Percentiles rank a stretch among this genome's conserved stretches.
Conservation (phyloP, 1,284 basidiomycete genomes). For the Neonothopanus nambi region DNA sequence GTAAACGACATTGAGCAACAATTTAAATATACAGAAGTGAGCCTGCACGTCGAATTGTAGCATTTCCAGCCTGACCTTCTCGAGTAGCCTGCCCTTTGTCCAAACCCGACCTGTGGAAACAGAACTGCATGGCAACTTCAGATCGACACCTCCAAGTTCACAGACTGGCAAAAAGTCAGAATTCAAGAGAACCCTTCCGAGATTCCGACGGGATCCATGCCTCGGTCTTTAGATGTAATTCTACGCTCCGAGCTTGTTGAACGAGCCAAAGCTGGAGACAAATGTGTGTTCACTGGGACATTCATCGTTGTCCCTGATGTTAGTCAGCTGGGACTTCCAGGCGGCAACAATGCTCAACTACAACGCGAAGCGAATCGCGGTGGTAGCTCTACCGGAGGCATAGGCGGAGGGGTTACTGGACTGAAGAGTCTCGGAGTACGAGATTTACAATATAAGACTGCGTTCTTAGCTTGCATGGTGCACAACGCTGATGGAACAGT, state of each 20-base stretch:
- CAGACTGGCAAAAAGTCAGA: slow-evolving; percentile 99
- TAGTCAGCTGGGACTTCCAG: slow-evolving; percentile 92
- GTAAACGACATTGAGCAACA: slow-evolving; percentile 98
- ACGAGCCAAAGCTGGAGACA: slow-evolving; percentile 97
- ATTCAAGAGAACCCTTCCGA: slow-evolving; percentile 99
- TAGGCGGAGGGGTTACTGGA: slow-evolving; percentile 91
- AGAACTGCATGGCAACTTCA: slow-evolving; percentile 90
- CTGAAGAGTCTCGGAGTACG: slow-evolving; percentile 93
- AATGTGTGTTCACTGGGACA: slow-evolving; percentile 96
- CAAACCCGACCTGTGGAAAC: slow-evolving; percentile 92
- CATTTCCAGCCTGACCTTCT: neutral
- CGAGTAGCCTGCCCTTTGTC: slow-evolving; percentile 85
- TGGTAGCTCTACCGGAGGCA: slow-evolving; percentile 65
- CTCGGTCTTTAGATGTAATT: slow-evolving; percentile 94
- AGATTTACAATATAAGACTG: slow-evolving; percentile 97
- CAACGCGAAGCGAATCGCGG: slow-evolving; percentile 82
- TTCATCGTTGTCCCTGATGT: slow-evolving; percentile 99
- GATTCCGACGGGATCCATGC: slow-evolving; percentile 98
- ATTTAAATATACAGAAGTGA: slow-evolving; percentile 99
- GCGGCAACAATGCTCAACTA: slow-evolving; percentile 90
- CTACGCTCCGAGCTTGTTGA: slow-evolving; percentile 95
- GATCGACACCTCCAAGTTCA: slow-evolving; percentile 96
- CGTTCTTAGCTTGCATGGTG: slow-evolving; percentile 98
- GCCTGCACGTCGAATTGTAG: no score
- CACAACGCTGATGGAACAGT: slow-evolving; percentile 87